Evolutionary conservation across 208 protist species (phyloP), one percentile per base, ranked within the genome.

Genomic region (Leishmania mexicana): DNA sequence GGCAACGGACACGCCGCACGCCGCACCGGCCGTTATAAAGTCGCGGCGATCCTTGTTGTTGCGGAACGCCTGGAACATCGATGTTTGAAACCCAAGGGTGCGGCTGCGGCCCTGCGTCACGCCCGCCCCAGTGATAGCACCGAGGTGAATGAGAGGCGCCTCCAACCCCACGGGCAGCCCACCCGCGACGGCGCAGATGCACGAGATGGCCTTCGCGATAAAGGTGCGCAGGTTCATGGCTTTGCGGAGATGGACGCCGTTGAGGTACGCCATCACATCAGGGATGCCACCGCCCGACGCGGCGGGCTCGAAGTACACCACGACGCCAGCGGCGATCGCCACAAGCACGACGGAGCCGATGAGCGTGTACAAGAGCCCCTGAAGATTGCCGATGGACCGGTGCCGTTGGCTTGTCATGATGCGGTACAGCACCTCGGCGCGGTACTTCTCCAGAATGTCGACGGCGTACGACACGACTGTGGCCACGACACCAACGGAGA

Each of bases 121-220:
- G n/a, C 96, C 96, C 5, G 96, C 98, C 3, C 94, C 97, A 47
- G 97, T 92, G 75, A 99, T 97, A n/a, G 97, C 94, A 42, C 98
- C 98, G 60, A 98, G 94, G 85, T 99, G 98, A 81, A 99, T 99
- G 67, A 99, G 98, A 35, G 98, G 98, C 0, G 98, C 98, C 88
- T 99, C 97, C 64, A 97, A 94, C 28, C 98, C 98, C 5, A 99
- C 96, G 15, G 96, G 94, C 40, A 99, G 85, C 17, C 97, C 96
- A 65, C 93, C 86, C 49, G 90, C 87, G 58, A 99, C 98, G 42
- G 96, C 90, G 81, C 87, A 96, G n/a, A 98, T 87, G 79, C 94
- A 96, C 31, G 95, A 97, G 42, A 97, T 86, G 15, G 84, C 81
- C 81, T 98, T 98, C 7, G 85, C 93, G 60, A 96, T 21, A 76